Evolutionary conservation across 2,329 filamentous ascomycete genomes (phyloP).

Genomic region (Cucurbitaria berberidis): DNA sequence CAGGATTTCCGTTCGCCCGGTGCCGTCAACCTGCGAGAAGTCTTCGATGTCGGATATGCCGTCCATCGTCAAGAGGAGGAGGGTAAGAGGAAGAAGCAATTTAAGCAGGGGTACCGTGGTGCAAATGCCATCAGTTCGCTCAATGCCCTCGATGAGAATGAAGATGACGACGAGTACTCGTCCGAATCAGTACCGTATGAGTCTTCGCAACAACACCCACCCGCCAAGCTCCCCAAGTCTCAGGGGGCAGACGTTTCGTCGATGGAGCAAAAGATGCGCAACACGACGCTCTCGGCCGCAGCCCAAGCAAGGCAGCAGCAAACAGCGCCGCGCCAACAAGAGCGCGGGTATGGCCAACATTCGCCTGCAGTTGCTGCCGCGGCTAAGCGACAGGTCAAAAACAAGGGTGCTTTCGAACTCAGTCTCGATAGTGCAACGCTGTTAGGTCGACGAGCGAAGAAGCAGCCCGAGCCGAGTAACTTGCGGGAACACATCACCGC

Average conservation of each 20-base stretch:
- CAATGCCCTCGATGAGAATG: conserved; percentile 69
- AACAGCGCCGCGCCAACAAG: conserved; percentile 51
- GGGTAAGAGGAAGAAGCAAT: conserved; percentile 85
- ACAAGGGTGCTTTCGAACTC: conserved; percentile 87
- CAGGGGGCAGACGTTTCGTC: conserved; percentile 68
- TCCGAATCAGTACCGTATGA: conserved; percentile 65
- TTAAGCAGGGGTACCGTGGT: conserved; percentile 71
- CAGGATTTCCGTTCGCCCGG: conserved; percentile 95
- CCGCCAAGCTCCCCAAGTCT: conserved; percentile 71
- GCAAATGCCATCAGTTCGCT: conserved; percentile 69
- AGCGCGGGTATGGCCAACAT: conserved; percentile 86
- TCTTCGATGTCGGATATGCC: conserved; percentile 98
- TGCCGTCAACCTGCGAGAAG: conserved; percentile 92
- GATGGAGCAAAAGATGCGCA: conserved; percentile 86
- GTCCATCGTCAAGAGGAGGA: conserved; percentile 97
- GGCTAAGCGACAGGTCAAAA: conserved; percentile 78
- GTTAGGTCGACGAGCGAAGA: conserved; percentile 72
- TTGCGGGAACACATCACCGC: conserved; percentile 53
- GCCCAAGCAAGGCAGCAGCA: conserved; percentile 64
- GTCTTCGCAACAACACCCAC: conserved; percentile 55
- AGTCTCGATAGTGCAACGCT: conserved; percentile 90
- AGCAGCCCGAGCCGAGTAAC: conserved; percentile 51
- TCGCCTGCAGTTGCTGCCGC: conserved; percentile 83
- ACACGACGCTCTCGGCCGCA: conserved; percentile 75
- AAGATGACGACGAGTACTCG: conserved; percentile 70